A percentile compares a stretch with the other conserved stretches of the same genome.
phyloP scores from a whole-genome alignment of 148 eudicot genomes.

The Camellia japonica region DNA sequence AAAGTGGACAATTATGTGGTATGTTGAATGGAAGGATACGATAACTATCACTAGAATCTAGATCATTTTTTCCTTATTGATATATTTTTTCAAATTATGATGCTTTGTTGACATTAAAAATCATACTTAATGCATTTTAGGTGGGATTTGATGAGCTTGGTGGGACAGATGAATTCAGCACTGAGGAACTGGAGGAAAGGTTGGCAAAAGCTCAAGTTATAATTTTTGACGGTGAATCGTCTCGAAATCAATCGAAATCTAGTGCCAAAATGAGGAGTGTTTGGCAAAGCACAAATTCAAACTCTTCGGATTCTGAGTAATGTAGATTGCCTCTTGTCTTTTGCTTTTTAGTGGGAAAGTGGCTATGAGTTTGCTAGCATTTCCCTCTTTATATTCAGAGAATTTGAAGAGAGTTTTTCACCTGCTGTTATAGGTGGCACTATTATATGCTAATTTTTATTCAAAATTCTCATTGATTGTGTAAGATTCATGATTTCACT shows the following conservation, averaged over 20 bases:
- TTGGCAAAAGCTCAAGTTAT: conserved; percentile 72
- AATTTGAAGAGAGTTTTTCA: neutral
- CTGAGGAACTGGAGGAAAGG: conserved; percentile 87
- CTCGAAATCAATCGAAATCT: conserved; percentile 44
- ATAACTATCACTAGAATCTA: neutral
- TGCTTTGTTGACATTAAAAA: neutral
- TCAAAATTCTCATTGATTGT: neutral
- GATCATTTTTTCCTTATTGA: neutral
- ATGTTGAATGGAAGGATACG: conserved; percentile 17
- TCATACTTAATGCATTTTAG: conserved; percentile 27
- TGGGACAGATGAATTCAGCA: conserved; percentile 74
- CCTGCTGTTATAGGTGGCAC: neutral
- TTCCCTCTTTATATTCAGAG: neutral
- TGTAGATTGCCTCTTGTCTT: neutral
- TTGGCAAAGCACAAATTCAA: conserved; percentile 56
- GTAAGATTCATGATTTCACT: neutral
- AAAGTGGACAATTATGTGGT: conserved; percentile 94
- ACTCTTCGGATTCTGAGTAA: conserved; percentile 77
- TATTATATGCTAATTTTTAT: neutral
- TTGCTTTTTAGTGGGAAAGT: neutral
- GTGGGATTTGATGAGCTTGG: conserved; percentile 97
- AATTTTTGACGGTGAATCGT: conserved; percentile 74
- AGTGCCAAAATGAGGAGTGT: conserved; percentile 59
- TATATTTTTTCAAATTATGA: neutral
- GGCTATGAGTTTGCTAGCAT: too few relatives aligned